These are phyloP conservation scores for Mortierella sp. DNA, from an alignment of 371 early-diverging fungal genomes.

Conservation along the genomic window DNA sequence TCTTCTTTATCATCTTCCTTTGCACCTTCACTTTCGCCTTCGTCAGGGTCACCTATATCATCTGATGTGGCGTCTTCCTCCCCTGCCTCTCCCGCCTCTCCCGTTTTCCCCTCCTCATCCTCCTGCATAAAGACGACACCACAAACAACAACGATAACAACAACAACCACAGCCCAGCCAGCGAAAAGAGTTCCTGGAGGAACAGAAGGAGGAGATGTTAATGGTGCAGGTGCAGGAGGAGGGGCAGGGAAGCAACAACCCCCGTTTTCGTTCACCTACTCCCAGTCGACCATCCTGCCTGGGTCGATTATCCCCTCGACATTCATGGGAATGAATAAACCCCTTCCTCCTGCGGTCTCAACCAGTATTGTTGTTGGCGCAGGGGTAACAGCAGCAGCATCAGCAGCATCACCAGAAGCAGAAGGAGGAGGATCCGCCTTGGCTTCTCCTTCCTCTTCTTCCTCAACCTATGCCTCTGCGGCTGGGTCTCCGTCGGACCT, in stretches of 20 bases:
- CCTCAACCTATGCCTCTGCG: too few relatives aligned
- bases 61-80: slow-evolving; percentile 4
- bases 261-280: slow-evolving; percentile 21
- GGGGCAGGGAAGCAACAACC: background rate
- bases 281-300: slow-evolving; percentile 23
- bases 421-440: background rate
- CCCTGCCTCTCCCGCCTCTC: background rate
- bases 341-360: slow-evolving; percentile 23
- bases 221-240: background rate
- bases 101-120: slow-evolving; percentile 5
- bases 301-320: slow-evolving; percentile 36
- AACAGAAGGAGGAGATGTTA: background rate
- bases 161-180: slow-evolving; percentile 2
- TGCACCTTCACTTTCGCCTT: slow-evolving; percentile 5
- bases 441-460: background rate
- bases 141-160: slow-evolving; percentile 13
- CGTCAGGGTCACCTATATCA: slow-evolving; percentile 11
- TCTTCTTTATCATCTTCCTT: slow-evolving; percentile 8
- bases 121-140: slow-evolving; percentile 9
- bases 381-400: background rate
- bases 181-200: background rate
- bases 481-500: slow-evolving; percentile 22
- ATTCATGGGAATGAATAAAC: slow-evolving; percentile 27
- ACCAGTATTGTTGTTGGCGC: background rate
- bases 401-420: background rate